Evolutionary conservation across 805 yeast genomes (phyloP), one percentile per base, ranked within the genome.

Genomic region (Henningerozyma blattae): DNA sequence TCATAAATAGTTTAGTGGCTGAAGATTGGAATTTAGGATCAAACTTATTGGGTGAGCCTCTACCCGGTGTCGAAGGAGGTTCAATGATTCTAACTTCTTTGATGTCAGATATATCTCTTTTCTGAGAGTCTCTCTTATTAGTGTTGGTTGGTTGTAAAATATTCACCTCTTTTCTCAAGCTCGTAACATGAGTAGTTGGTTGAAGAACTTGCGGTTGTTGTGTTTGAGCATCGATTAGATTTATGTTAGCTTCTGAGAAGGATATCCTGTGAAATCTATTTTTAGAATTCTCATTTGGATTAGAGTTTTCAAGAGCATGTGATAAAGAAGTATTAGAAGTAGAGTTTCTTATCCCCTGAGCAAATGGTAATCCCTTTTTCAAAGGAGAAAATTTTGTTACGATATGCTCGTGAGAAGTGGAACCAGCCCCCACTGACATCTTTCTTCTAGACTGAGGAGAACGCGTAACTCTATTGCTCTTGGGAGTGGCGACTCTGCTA

Each of bases 401-500:
- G n/a, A n/a, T n/a, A n/a, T n/a, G 14, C 6, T 24, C 27, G 6
- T 10, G 6, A 24, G 15, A 5, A 15, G n/a, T n/a, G 5, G 27
- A 41, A 15, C 33, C 37, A 14, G 32, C 7, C n/a, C 44, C 28
- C 27, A 16, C 19, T 31, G 18, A 22, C 22, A 26, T 27, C 27
- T 31, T 31, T 26, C 35, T 30, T 27, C 32, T 24, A 18, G 24
- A 27, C 13, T 9, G n/a, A 22, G 15, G 12, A 31, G 28, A 18
- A 19, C 26, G 17, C 10, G 14, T 10, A 3, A 18, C 29, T 14
- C 27, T 33, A 22, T 22, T 27, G 27, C 31, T 28, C 22, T 41
- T 45, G 9, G 45, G 39, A 4, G 47, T 45, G 4, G 53, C 45
- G 2, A 54, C 57, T 40, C 48, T 51, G 22, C 55, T 43, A 17